These are phyloP conservation scores for Beverwykella pulmonaria DNA, from an alignment of 495 filamentous ascomycete species.

Conservation along the genomic window DNA sequence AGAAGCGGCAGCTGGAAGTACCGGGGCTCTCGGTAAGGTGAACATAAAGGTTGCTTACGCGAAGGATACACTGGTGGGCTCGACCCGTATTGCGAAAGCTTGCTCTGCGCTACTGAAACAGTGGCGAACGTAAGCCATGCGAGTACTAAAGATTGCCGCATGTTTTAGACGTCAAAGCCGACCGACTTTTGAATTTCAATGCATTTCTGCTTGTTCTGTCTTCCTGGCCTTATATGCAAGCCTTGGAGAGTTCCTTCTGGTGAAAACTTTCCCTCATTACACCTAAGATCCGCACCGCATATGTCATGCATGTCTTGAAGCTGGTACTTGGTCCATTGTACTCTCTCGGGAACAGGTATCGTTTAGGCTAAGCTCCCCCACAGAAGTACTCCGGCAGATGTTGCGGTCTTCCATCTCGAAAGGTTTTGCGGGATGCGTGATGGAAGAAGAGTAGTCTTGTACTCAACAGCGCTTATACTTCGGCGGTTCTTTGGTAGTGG, in stretches of 20 bases:
- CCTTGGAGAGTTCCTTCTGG: too few relatives aligned
- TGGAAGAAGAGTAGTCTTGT: not conserved
- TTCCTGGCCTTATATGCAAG: too few relatives aligned
- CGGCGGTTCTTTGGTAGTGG: not conserved
- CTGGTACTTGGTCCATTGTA: too few relatives aligned
- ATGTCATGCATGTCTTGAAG: not conserved
- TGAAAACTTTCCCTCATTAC: not conserved
- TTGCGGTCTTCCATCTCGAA: not conserved
- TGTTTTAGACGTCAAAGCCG: not conserved
- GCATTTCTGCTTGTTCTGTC: too few relatives aligned
- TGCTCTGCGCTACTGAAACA: slow-evolving; percentile 5
- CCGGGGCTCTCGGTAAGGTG: not conserved
- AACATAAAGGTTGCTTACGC: not conserved
- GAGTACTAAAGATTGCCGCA: not conserved
- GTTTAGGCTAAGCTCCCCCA: not conserved
- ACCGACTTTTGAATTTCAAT: not conserved
- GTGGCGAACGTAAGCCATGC: not conserved
- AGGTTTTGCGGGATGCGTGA: not conserved
- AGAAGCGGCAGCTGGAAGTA: not conserved
- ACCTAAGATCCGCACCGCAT: not conserved
- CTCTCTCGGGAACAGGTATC: not conserved
- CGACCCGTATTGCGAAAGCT: slow-evolving; percentile 26
- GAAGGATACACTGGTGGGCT: slow-evolving; percentile 42
- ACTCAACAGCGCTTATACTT: not conserved
- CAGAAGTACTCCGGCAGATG: not conserved